Percentiles rank a stretch among this genome's conserved stretches.
Conservation (phyloP, 768 basidiomycete species). For the Mrakia gelida region DNA sequence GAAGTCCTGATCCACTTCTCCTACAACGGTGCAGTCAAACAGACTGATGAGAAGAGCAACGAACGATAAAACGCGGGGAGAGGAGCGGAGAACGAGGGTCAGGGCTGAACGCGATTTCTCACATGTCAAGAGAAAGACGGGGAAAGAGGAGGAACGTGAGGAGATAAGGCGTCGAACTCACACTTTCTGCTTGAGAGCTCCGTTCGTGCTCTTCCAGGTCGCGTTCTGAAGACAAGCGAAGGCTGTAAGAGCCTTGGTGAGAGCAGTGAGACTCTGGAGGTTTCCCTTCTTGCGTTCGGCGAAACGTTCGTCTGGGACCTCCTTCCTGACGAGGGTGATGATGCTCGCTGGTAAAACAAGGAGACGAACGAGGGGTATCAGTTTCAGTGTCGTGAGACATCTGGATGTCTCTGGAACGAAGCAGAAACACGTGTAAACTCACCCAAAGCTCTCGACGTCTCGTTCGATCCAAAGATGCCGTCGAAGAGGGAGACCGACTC, state of each 20-base stretch:
- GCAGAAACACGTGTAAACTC: not conserved
- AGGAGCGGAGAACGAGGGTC: not conserved
- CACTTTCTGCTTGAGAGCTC: constrained; percentile 41
- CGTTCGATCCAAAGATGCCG: constrained; percentile 45
- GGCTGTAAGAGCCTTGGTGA: constrained; percentile 47
- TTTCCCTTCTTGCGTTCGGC: constrained; percentile 36
- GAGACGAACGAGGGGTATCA: not conserved
- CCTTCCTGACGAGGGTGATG: constrained; percentile 44
- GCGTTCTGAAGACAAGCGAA: constrained; percentile 46
- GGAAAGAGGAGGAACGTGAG: too few relatives aligned
- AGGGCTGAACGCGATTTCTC: too few relatives aligned
- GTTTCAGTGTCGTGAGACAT: not conserved
- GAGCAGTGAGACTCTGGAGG: constrained; percentile 39
- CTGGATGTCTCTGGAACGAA: not conserved
- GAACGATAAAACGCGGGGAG: not conserved
- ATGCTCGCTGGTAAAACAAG: constrained; percentile 38
- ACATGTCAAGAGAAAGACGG: too few relatives aligned
- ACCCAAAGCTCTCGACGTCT: constrained; percentile 45
- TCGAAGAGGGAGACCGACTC: constrained; percentile 40
- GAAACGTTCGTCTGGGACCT: constrained; percentile 42
- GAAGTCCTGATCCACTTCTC: constrained; percentile 30
- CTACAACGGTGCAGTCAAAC: constrained; percentile 45
- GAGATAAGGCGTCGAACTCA: constrained; percentile 29
- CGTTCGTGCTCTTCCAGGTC: constrained; percentile 42
- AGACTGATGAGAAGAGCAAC: constrained; percentile 34